These are phyloP conservation scores for Monilinia laxa DNA, from an alignment of 2,329 filamentous ascomycete genomes.

Conservation along the genomic window DNA sequence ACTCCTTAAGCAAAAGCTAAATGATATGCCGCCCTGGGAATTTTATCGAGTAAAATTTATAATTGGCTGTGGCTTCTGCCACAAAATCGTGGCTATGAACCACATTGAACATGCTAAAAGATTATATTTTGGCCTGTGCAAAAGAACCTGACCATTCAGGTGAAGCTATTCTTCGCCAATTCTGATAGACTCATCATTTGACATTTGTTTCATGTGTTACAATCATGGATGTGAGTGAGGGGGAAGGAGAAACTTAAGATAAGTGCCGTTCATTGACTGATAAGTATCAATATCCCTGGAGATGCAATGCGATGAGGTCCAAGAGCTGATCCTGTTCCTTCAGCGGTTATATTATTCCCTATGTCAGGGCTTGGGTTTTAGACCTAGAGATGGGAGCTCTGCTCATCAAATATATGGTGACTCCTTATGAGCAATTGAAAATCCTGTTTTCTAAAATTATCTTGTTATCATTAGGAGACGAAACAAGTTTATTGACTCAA, in stretches of 20 bases:
- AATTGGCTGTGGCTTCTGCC: too few species aligned
- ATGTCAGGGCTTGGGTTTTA: not conserved
- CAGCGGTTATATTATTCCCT: not conserved
- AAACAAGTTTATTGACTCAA: not conserved
- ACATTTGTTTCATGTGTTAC: not conserved
- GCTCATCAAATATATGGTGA: not conserved
- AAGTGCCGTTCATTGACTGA: not conserved
- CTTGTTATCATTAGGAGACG: not conserved
- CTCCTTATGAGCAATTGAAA: not conserved
- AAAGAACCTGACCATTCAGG: too few species aligned
- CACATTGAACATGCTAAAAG: too few species aligned
- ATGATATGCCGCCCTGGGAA: too few species aligned
- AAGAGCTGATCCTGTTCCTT: not conserved
- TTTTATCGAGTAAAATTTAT: too few species aligned
- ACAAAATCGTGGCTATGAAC: too few species aligned
- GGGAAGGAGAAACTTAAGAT: not conserved
- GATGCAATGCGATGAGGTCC: not conserved
- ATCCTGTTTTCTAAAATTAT: not conserved
- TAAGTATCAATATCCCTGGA: not conserved
- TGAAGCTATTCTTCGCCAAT: not conserved
- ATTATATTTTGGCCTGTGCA: too few species aligned
- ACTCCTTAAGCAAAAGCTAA: too few species aligned
- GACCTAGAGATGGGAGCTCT: too few species aligned
- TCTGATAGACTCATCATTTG: too few species aligned
- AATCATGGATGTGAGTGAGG: not conserved